A percentile compares a stretch with the other conserved stretches of the same genome.
These are phyloP conservation scores for Apostasia ramifera DNA, from an alignment of 106 monocot genomes.

Conservation along the genomic window DNA sequence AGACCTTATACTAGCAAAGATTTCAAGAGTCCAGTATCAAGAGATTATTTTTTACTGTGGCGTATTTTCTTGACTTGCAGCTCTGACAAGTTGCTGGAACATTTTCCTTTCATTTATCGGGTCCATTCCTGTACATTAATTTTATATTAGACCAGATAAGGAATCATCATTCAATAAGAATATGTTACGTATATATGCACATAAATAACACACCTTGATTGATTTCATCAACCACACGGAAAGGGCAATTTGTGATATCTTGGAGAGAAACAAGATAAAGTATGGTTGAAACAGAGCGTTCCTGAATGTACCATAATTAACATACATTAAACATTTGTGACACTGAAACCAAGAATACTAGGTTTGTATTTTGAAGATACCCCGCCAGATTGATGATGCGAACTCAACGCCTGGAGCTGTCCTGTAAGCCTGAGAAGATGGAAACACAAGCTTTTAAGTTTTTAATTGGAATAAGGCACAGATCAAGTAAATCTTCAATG, in stretches of 20 bases:
- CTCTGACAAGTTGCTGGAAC: conserved; percentile 99
- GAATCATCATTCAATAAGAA: not conserved
- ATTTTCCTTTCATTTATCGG: conserved; percentile 97
- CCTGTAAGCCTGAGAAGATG: conserved; percentile 65
- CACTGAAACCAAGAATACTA: not conserved
- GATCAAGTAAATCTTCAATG: not conserved
- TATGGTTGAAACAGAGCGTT: conserved; percentile 96
- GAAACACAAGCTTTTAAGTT: not conserved
- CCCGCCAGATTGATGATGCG: conserved; percentile 98
- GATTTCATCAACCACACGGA: conserved; percentile 98
- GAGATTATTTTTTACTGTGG: conserved; percentile 64
- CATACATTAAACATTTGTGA: no score
- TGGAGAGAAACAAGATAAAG: conserved; percentile 96
- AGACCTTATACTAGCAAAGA: not conserved
- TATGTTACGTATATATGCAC: not conserved
- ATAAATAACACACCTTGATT: conserved; percentile 62
- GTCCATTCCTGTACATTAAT: conserved; percentile 70
- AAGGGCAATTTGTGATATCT: conserved; percentile 98
- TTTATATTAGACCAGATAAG: not conserved
- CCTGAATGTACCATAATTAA: conserved; percentile 20
- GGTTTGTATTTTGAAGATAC: conserved; percentile 17
- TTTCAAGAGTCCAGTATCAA: not conserved
- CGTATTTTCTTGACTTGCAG: conserved; percentile 82
- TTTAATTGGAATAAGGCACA: not conserved
- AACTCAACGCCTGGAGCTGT: conserved; percentile 84